These are phyloP conservation scores for Stephanodiscus minutulus DNA, from an alignment of 108 stramenopile species.

Conservation along the genomic window DNA sequence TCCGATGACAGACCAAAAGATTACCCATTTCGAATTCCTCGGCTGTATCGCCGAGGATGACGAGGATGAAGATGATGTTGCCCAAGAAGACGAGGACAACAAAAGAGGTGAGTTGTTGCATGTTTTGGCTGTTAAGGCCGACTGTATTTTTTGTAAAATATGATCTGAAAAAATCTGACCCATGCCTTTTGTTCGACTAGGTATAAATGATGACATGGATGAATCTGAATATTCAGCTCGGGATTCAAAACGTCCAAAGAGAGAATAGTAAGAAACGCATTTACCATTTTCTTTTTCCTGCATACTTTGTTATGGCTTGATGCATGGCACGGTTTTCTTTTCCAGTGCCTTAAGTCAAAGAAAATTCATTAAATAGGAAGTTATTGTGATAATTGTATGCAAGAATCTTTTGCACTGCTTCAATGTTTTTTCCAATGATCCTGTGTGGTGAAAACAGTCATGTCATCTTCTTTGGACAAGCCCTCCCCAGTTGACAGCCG, in stretches of 20 bases:
- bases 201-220: slow-evolving; percentile 7
- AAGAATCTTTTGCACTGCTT: too few species aligned
- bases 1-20: slow-evolving; percentile 63
- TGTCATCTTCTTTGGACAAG: too few species aligned
- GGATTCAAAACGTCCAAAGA: slow-evolving; percentile 6
- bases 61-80: slow-evolving; percentile 50
- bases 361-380: neutral
- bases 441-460: too few species aligned
- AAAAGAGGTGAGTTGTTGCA: slow-evolving; percentile 37
- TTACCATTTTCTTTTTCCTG: neutral
- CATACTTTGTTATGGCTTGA: slow-evolving; percentile 4
- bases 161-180: neutral
- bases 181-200: neutral
- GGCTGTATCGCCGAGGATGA: slow-evolving; percentile 80
- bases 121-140: neutral
- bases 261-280: neutral
- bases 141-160: neutral
- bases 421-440: too few species aligned
- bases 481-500: too few species aligned
- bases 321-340: neutral
- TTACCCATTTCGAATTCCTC: slow-evolving; percentile 73
- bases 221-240: slow-evolving; percentile 3
- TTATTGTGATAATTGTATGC: neutral
- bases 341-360: neutral
- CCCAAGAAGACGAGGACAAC: slow-evolving; percentile 29